Evolutionary conservation across 2,329 filamentous ascomycete genomes (phyloP).

Genomic region (Aspergillus aculeatinus): DNA sequence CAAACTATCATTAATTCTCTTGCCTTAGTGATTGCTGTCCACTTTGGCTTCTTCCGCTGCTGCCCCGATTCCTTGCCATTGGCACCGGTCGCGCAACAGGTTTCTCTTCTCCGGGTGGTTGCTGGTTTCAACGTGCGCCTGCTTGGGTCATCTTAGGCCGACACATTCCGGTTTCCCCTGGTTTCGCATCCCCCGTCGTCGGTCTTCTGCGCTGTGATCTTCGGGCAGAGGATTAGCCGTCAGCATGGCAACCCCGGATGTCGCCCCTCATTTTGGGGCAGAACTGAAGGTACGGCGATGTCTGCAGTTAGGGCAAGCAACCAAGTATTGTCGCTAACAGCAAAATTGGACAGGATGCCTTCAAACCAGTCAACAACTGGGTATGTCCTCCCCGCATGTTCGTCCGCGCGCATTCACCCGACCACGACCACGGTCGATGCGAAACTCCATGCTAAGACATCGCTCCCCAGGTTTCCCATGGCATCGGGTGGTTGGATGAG

Average conservation of each 20-base stretch:
- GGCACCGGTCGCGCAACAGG: neutral
- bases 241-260: slow-evolving; percentile 78
- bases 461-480: slow-evolving; percentile 65
- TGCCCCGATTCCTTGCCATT: neutral
- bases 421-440: slow-evolving; percentile 4
- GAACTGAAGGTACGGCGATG: slow-evolving; percentile 74
- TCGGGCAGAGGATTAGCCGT: slow-evolving; percentile 14
- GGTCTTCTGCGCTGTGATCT: slow-evolving; percentile 28
- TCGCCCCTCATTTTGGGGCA: slow-evolving; percentile 81
- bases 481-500: slow-evolving; percentile 93
- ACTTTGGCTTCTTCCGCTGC: neutral
- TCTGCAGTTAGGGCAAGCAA: neutral
- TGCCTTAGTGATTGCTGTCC: neutral
- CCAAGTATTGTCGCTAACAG: slow-evolving; percentile 21
- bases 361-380: slow-evolving; percentile 93
- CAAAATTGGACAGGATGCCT: slow-evolving; percentile 71
- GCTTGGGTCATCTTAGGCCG: neutral
- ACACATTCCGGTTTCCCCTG: slow-evolving; percentile 5
- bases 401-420: slow-evolving; percentile 9
- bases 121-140: neutral
- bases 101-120: neutral
- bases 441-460: slow-evolving; percentile 11
- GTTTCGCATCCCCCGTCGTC: slow-evolving; percentile 5
- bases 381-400: slow-evolving; percentile 43
- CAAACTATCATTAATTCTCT: neutral